phyloP scores from a whole-genome alignment of 768 basidiomycete species.

The Rhodotorula babjevae region DNA sequence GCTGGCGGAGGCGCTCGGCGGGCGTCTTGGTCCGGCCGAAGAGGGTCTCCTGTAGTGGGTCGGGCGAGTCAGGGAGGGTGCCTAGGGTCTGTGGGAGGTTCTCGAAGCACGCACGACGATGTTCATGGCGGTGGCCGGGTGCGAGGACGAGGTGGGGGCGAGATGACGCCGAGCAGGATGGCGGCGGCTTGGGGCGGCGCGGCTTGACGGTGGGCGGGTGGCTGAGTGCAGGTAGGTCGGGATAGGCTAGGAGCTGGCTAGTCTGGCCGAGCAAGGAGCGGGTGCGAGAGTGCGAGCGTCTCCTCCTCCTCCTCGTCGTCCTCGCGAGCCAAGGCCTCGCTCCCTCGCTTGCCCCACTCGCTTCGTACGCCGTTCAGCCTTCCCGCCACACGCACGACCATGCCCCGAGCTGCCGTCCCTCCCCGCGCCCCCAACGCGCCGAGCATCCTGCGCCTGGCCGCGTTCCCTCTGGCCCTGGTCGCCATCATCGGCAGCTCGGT shows the following conservation, averaged over 20 bases:
- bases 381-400: background rate
- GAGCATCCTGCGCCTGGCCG: background rate
- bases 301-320: background rate
- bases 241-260: too few species aligned
- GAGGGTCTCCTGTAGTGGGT: conserved; percentile 67
- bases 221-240: background rate
- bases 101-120: conserved; percentile 49
- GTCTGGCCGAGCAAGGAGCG: background rate
- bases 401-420: background rate
- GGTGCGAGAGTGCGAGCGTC: too few species aligned
- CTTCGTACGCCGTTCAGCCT: too few species aligned
- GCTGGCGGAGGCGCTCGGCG: conserved; percentile 91
- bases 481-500: conserved; percentile 1
- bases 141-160: conserved; percentile 1
- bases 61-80: background rate
- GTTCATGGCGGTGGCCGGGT: conserved; percentile 45
- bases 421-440: background rate
- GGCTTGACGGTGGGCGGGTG: background rate
- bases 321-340: too few species aligned
- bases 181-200: background rate
- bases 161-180: background rate
- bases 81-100: too few species aligned
- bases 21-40: conserved; percentile 93
- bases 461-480: conserved; percentile 16
- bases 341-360: too few species aligned